phyloP scores from a whole-genome alignment of 441 rosid genomes.

The Mallotus japonicus region DNA sequence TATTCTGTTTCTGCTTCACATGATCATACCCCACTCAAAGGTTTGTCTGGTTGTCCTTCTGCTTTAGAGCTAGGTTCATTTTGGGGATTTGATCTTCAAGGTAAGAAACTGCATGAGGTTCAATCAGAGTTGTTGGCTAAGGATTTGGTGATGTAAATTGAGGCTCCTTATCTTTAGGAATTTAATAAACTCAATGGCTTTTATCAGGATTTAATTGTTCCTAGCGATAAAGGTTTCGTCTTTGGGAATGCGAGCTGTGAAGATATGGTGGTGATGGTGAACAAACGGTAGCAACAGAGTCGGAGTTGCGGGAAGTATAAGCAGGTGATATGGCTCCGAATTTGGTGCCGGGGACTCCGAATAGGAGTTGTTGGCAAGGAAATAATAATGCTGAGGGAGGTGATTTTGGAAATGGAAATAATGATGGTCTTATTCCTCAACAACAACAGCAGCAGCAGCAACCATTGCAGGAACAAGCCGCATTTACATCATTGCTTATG shows the following conservation, averaged over 20 bases:
- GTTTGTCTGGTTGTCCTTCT: slow-evolving; percentile 73
- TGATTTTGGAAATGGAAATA: slow-evolving; percentile 25
- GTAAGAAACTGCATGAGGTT: slow-evolving; percentile 25
- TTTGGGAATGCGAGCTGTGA: slow-evolving; percentile 14
- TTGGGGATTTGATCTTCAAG: slow-evolving; percentile 55
- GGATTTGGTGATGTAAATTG: slow-evolving; percentile 24
- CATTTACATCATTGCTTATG: slow-evolving; percentile 35
- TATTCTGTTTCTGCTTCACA: slow-evolving; percentile 55
- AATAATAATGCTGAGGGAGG: slow-evolving; percentile 25
- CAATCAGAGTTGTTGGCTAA: slow-evolving; percentile 9
- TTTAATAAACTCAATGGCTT: slow-evolving; percentile 26
- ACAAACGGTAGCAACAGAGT: slow-evolving; percentile 34
- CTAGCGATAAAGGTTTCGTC: slow-evolving; percentile 26
- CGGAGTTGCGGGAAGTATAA: slow-evolving; percentile 54
- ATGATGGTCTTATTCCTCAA: slow-evolving; percentile 14
- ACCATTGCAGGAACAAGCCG: slow-evolving; percentile 22
- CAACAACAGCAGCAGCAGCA: neutral
- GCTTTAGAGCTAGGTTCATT: slow-evolving; percentile 54
- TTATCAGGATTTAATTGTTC: slow-evolving; percentile 52
- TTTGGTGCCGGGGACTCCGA: slow-evolving; percentile 38
- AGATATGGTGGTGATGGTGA: slow-evolving; percentile 21
- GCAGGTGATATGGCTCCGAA: slow-evolving; percentile 49
- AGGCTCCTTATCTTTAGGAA: slow-evolving; percentile 26
- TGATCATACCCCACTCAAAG: slow-evolving; percentile 51
- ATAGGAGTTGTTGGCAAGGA: slow-evolving; percentile 29